phyloP scores from a whole-genome alignment of 177 flowering plant genomes.

The Vitis hybrid region DNA sequence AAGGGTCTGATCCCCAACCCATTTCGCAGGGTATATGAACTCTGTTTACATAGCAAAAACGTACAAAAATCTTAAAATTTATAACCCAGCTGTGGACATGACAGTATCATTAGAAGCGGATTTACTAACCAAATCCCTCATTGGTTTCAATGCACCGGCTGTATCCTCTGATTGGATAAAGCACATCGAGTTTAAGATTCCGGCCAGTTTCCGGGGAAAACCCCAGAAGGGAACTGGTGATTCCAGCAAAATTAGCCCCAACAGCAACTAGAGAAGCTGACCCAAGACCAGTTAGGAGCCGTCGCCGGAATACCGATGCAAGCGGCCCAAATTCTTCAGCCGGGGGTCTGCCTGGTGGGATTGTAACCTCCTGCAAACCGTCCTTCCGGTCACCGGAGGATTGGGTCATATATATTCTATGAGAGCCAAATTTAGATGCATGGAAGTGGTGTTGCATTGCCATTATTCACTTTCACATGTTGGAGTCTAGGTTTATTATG shows the following conservation, averaged over 20 bases:
- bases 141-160: slow-evolving; percentile 65
- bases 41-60: slow-evolving; percentile 36
- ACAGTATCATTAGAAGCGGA: neutral
- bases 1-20: slow-evolving; percentile 90
- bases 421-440: slow-evolving; percentile 16
- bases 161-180: slow-evolving; percentile 78
- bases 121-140: slow-evolving; percentile 78
- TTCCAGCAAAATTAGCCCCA: slow-evolving; percentile 83
- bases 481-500: slow-evolving; percentile 1
- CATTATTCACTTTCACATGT: slow-evolving; percentile 15
- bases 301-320: slow-evolving; percentile 54
- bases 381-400: slow-evolving; percentile 45
- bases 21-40: slow-evolving; percentile 77
- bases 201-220: slow-evolving; percentile 71
- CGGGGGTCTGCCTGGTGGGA: slow-evolving; percentile 28
- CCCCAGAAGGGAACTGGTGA: slow-evolving; percentile 79
- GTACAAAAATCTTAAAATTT: neutral
- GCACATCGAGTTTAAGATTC: slow-evolving; percentile 70
- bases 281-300: slow-evolving; percentile 65
- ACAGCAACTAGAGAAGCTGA: slow-evolving; percentile 78
- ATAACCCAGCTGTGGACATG: too few relatives aligned
- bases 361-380: slow-evolving; percentile 4
- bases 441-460: slow-evolving; percentile 27
- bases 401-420: slow-evolving; percentile 27
- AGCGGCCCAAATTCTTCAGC: slow-evolving; percentile 65